Evolutionary conservation across 805 yeast species (phyloP).

Genomic region (Saturnispora sekii): DNA sequence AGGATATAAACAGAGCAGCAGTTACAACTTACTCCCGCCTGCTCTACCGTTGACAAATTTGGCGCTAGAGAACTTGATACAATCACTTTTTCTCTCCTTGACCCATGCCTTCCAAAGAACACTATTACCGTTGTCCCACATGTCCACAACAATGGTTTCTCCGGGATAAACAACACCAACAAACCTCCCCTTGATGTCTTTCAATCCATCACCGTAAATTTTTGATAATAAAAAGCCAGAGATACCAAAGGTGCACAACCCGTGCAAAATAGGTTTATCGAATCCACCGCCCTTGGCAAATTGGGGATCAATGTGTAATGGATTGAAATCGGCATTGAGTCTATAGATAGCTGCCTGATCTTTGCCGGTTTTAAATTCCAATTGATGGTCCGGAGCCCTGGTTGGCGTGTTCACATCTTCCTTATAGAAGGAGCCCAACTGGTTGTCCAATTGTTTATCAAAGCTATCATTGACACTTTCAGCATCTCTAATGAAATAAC

Average conservation of each 20-base stretch:
- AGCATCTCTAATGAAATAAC: constrained; percentile 75
- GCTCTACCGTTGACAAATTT: constrained; percentile 26
- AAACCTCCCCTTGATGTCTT: constrained; percentile 83
- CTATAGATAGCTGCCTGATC: constrained; percentile 88
- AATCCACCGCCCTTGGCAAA: constrained; percentile 86
- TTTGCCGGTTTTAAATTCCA: constrained; percentile 44
- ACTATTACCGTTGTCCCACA: constrained; percentile 70
- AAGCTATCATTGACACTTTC: constrained; percentile 40
- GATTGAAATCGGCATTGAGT: constrained; percentile 89
- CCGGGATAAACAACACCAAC: constrained; percentile 93
- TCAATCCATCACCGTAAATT: constrained; percentile 61
- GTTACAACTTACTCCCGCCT: constrained; percentile 4
- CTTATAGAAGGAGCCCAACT: constrained; percentile 41
- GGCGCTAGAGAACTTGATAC: constrained; percentile 66
- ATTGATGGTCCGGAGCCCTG: constrained; percentile 56
- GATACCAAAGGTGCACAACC: constrained; percentile 81
- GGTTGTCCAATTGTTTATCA: constrained; percentile 35
- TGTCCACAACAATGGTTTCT: constrained; percentile 67
- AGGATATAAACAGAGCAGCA: constrained; percentile 3
- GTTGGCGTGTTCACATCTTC: constrained; percentile 44
- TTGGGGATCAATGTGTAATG: constrained; percentile 87
- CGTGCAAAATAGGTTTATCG: constrained; percentile 83
- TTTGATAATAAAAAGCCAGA: constrained; percentile 68
- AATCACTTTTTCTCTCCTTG: constrained; percentile 68
- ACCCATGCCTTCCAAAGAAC: constrained; percentile 76